Base-by-base conservation (phyloP, 495 filamentous ascomycete species). In the Ramalina intermedia region DNA sequence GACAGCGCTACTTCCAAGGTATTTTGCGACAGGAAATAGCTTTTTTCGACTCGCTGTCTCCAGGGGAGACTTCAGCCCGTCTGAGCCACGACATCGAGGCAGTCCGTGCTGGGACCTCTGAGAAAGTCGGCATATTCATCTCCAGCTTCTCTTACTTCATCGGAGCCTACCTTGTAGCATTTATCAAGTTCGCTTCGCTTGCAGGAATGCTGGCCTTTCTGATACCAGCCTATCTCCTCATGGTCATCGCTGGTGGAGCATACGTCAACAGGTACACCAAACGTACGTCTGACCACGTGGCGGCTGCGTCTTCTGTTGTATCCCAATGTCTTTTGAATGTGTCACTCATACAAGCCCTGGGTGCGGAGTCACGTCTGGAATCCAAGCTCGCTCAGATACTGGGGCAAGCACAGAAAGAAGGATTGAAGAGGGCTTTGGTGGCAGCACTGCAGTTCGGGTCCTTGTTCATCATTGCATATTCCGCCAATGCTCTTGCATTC, bases 41-140 rank as follows among this genome's bases (percentile, higher is more conserved):
- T 0, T 81, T 71, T 54, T 82, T 82, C 50, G 80, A 84, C 45
- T 67, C 60, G 33, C 50, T 70, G 27, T 69, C 75, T 2, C 63
- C 73, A 0, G 73, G 75, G 7, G 77, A 83, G 63, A 75, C 82
- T n/a, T 69, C 78, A 4, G 74, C 75, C 18, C 68, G 78, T 29
- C 63, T 84, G 14, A 79, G 67, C 35, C 67, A 65, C 41, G 79
- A 84, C 52, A 75, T 81, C 27, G 70, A 75, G 43, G 68, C 71
- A 6, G 75, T 83, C 49, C 75, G 71, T 29, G 72, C 71, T 0
- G 80, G 80, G 20, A 81, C 78, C 9, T 75, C 75, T 1, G 80
- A 84, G 61, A 84, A 84, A 55, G 78, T 80, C 13, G 79, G 79
- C 27, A 72, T 82, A 6, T 71, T 69, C 39, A 58, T 83, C 27